Base-by-base conservation (phyloP, 179 eudicot species). In the Silene coronaria region DNA sequence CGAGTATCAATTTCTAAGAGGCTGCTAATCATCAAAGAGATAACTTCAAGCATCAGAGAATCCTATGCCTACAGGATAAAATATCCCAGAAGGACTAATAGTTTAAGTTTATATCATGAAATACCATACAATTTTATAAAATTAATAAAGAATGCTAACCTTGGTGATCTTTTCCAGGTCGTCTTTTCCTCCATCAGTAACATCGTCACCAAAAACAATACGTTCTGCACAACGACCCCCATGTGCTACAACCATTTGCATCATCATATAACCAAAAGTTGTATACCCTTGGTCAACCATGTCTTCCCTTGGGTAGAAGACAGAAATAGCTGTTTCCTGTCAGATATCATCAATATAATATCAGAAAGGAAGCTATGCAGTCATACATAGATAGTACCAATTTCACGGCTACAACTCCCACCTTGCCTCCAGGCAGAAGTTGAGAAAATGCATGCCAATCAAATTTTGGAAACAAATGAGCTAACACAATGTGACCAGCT, bases 361-460 rank as follows among this genome's bases (percentile, higher is more conserved):
- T 64, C 59, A 58, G 80, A 46, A 75, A 23, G 24, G 5, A 71
- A 57, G 46, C 8, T 57, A 59, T 17, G 23, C 7, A 57, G 58
- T 21, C 65, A 34, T 14, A 55, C 5, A 55, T n/a, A 51, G 65
- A 30, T 53, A 61, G 72, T 27, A 30, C 8, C 26, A 67, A 73
- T 34, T 32, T 70, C 22, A 59, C 46, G 45, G 45, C 42, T 66
- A 66, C 23, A 67, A 67, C 73, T 71, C 76, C 57, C 64, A 91
- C 97, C 97, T 93, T 93, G 77, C 98, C 98, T 82, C 97, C 98
- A 45, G 98, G 98, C 63, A 93, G 82, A 42, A 93, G 96, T 89
- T 93, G 98, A 75, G 98, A 91, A 83, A 93, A 93, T 73, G 98
- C 98, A 86, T 93, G 98, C 97, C 97, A 91, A 82, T 93, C 98